Percentiles rank a stretch among this genome's conserved stretches.
phyloP scores from a whole-genome alignment of 768 basidiomycete genomes.

The Tulasnella calospora region DNA sequence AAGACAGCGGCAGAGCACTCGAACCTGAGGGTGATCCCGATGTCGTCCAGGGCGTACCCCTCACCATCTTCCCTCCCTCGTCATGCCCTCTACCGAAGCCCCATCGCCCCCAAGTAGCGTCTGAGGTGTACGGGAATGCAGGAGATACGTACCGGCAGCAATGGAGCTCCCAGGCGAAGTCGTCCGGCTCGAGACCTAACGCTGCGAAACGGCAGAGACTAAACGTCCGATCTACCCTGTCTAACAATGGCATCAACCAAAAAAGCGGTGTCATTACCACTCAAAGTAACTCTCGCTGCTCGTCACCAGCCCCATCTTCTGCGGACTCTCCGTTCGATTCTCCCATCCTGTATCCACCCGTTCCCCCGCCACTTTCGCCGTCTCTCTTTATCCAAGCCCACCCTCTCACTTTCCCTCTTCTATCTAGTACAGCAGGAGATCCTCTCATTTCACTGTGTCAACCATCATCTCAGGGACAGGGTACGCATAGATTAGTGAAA shows the following conservation, averaged over 20 bases:
- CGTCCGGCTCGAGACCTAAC: not conserved
- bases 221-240: not conserved
- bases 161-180: not conserved
- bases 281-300: too few species aligned
- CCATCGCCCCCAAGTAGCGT: not conserved
- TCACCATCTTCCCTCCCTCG: not conserved
- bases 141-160: not conserved
- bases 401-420: not conserved
- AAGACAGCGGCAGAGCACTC: not conserved
- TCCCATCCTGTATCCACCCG: not conserved
- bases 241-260: too few species aligned
- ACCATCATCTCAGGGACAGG: too few species aligned
- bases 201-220: too few species aligned
- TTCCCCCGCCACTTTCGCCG: not conserved
- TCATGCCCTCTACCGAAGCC: not conserved
- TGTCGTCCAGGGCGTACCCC: not conserved
- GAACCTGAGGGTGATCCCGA: not conserved
- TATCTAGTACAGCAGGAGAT: not conserved
- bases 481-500: too few species aligned
- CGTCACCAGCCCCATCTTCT: not conserved
- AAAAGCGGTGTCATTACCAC: too few species aligned
- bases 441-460: not conserved
- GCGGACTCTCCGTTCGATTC: not conserved
- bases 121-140: not conserved
- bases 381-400: not conserved